These are phyloP conservation scores for Actinomortierella ambigua DNA, from an alignment of 371 early-diverging fungal species.

Conservation along the genomic window DNA sequence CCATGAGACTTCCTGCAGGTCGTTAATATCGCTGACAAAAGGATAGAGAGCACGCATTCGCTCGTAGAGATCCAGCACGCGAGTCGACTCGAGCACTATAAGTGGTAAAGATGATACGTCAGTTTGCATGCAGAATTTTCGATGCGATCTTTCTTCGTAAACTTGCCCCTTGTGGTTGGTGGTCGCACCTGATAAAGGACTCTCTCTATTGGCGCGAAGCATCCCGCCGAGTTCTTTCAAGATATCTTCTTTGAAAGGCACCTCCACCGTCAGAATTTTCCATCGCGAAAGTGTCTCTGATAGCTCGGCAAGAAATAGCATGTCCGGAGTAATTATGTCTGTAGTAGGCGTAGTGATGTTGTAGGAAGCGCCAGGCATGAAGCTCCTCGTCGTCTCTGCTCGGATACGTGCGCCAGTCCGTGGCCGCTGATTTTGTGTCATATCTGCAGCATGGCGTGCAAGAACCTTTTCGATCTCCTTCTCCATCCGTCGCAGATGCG, in stretches of 20 bases:
- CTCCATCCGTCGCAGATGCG: conserved; percentile 45
- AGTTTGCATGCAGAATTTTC: too few relatives aligned
- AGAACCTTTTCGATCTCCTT: conserved; percentile 45
- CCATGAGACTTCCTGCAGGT: conserved; percentile 32
- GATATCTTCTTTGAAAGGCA: conserved; percentile 31
- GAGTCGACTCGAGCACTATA: conserved; percentile 19
- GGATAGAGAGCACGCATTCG: conserved; percentile 32
- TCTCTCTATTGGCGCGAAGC: conserved; percentile 14
- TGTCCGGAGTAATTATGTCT: conserved; percentile 10
- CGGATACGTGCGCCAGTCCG: conserved; percentile 29
- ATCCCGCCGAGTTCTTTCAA: conserved; percentile 22
- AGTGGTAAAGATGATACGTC: too few relatives aligned
- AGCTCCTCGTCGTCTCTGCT: conserved; percentile 22
- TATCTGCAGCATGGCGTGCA: conserved; percentile 17
- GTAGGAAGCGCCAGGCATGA: conserved; percentile 38
- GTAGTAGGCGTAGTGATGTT: conserved; percentile 14
- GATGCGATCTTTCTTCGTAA: too few relatives aligned
- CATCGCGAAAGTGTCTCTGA: conserved; percentile 28
- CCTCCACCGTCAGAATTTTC: conserved; percentile 28
- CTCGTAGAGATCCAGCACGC: conserved; percentile 26
- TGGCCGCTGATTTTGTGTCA: conserved; percentile 18
- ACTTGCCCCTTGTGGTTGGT: too few relatives aligned
- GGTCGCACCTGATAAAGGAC: conserved; percentile 19
- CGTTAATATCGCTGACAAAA: conserved; percentile 26
- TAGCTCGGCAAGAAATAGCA: conserved; percentile 25